These are phyloP conservation scores for Wickerhamomyces sp. DNA, from an alignment of 1,139 yeast species.

Conservation along the genomic window DNA sequence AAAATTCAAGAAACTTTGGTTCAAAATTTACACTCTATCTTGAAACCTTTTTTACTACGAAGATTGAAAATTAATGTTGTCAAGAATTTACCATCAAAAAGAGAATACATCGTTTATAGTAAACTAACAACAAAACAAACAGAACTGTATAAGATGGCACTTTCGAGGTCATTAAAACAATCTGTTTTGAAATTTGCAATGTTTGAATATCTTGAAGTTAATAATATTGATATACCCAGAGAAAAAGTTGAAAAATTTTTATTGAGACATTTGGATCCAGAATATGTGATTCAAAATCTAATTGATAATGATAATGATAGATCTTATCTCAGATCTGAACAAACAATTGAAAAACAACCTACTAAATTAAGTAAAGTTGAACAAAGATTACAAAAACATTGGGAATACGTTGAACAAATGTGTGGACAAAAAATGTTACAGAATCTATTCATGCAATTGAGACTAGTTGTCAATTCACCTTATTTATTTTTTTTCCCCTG, in stretches of 20 bases:
- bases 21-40: constrained; percentile 74
- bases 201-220: constrained; percentile 38
- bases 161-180: constrained; percentile 39
- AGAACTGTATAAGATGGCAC: constrained; percentile 55
- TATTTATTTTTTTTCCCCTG: constrained; percentile 81
- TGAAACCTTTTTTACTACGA: constrained; percentile 82
- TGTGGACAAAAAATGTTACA: constrained; percentile 44
- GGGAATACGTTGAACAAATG: constrained; percentile 26
- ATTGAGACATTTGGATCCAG: constrained; percentile 21
- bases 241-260: constrained; percentile 39
- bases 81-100: constrained; percentile 72
- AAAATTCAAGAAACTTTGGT: constrained; percentile 63
- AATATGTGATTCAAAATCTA: background rate
- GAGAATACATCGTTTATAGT: constrained; percentile 79
- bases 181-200: constrained; percentile 40
- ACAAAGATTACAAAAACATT: constrained; percentile 17
- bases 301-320: background rate
- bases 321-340: background rate
- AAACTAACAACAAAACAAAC: constrained; percentile 61
- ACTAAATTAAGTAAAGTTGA: constrained; percentile 7
- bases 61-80: constrained; percentile 73
- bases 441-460: constrained; percentile 73
- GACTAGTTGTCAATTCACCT: constrained; percentile 84
- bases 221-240: constrained; percentile 27
- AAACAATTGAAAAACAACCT: too few relatives aligned